These are phyloP conservation scores for Capronia epimyces DNA, from an alignment of 2,329 filamentous ascomycete genomes.

Conservation along the genomic window DNA sequence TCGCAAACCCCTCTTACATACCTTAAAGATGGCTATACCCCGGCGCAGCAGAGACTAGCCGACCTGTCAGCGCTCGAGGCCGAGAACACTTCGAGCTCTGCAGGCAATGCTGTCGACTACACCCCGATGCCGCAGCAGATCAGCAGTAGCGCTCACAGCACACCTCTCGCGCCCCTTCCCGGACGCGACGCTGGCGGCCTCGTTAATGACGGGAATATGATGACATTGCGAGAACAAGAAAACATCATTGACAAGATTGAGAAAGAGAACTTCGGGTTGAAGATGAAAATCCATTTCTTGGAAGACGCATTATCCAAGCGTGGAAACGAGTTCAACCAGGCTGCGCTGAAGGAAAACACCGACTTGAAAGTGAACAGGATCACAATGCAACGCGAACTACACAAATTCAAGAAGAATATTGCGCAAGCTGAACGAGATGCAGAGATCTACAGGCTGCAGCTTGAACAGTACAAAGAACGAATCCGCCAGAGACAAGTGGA, in stretches of 20 bases:
- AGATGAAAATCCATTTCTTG: constrained; percentile 94
- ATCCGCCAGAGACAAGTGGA: constrained; percentile 70
- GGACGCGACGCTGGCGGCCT: constrained; percentile 61
- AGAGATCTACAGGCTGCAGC: constrained; percentile 74
- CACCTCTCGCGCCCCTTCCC: constrained; percentile 67
- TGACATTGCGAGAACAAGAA: constrained; percentile 91
- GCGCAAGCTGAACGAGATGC: constrained; percentile 78
- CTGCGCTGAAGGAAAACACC: constrained; percentile 87
- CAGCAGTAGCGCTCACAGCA: constrained; percentile 78
- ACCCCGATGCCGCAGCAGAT: constrained; percentile 72
- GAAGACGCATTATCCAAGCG: constrained; percentile 84
- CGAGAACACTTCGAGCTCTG: constrained; percentile 59
- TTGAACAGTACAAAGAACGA: constrained; percentile 75
- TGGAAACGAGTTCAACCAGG: constrained; percentile 83
- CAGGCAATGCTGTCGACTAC: constrained; percentile 55
- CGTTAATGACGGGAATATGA: constrained; percentile 78
- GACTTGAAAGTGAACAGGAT: constrained; percentile 90
- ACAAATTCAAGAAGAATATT: constrained; percentile 78
- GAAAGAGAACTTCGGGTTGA: constrained; percentile 96
- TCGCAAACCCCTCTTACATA: constrained; percentile 64
- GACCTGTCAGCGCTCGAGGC: constrained; percentile 64
- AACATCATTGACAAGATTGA: constrained; percentile 89
- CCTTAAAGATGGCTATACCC: constrained; percentile 62
- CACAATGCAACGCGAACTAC: constrained; percentile 81
- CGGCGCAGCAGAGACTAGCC: constrained; percentile 66